phyloP scores from a whole-genome alignment of 805 yeast genomes.

The Martiniozyma abietophila region DNA sequence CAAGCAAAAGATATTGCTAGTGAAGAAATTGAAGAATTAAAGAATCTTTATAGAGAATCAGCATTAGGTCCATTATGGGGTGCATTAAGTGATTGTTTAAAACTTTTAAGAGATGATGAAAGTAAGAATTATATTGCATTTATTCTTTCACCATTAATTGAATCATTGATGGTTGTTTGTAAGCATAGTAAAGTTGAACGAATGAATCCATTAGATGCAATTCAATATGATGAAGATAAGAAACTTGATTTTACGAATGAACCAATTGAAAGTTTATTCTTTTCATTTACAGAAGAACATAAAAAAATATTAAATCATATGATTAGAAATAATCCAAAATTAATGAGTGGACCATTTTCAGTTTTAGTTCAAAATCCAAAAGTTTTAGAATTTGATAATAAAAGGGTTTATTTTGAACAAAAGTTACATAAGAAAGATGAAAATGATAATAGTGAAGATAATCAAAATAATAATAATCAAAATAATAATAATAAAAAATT shows the following conservation, averaged over 20 bases:
- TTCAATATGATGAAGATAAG: conserved; percentile 57
- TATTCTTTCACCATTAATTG: conserved; percentile 76
- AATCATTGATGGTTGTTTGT: conserved; percentile 92
- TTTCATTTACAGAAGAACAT: conserved; percentile 82
- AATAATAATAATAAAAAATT: conserved; percentile 33
- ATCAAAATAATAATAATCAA: conserved; percentile 31
- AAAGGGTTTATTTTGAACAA: conserved; percentile 74
- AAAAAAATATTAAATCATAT: conserved; percentile 80
- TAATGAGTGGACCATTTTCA: conserved; percentile 94
- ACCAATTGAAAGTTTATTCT: conserved; percentile 70
- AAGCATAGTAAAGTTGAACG: conserved; percentile 67
- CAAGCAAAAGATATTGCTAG: conserved; percentile 32
- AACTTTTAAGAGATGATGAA: conserved; percentile 50
- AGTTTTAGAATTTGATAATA: conserved; percentile 90
- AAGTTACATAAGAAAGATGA: conserved; percentile 48
- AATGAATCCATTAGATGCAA: conserved; percentile 41
- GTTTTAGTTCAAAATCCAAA: conserved; percentile 81
- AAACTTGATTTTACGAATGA: conserved; percentile 61
- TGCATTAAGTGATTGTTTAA: conserved; percentile 64
- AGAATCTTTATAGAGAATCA: conserved; percentile 53
- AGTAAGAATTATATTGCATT: conserved; percentile 61
- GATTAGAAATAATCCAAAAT: conserved; percentile 83
- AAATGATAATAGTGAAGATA: conserved; percentile 25
- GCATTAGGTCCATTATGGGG: conserved; percentile 80
- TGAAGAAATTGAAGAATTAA: conserved; percentile 38